Percentiles rank a stretch among this genome's conserved stretches.
Conservation (phyloP, 495 filamentous ascomycete species). For the Clavariopsis aquatica region DNA sequence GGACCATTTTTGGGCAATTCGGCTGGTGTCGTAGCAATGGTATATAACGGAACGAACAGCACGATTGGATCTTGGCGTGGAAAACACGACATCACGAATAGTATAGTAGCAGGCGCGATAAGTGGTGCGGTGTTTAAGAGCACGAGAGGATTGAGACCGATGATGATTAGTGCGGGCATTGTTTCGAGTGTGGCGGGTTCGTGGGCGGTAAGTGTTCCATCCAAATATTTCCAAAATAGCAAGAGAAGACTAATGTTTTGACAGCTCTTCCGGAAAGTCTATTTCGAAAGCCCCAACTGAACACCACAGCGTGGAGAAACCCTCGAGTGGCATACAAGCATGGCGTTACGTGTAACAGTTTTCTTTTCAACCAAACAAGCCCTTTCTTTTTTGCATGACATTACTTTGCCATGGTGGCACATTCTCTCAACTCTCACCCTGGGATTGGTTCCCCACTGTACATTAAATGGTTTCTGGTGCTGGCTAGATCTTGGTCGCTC, state of each 20-base stretch:
- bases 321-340: no score
- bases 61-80: slow-evolving; percentile 80
- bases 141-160: slow-evolving; percentile 82
- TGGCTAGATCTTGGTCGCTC: neutral
- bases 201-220: slow-evolving; percentile 69
- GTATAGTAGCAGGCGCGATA: slow-evolving; percentile 76
- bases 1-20: slow-evolving; percentile 97
- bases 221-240: neutral
- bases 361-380: neutral
- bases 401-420: neutral
- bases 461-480: neutral
- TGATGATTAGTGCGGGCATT: slow-evolving; percentile 88
- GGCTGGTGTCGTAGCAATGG: slow-evolving; percentile 90
- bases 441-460: neutral
- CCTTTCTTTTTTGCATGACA: neutral
- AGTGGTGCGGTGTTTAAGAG: slow-evolving; percentile 96
- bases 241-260: slow-evolving; percentile 2
- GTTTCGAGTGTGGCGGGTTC: slow-evolving; percentile 79
- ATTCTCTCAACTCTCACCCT: slow-evolving; percentile 11
- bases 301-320: no score
- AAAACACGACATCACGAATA: slow-evolving; percentile 89
- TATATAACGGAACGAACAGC: slow-evolving; percentile 93
- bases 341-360: no score
- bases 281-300: slow-evolving; percentile 14
- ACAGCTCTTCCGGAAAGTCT: slow-evolving; percentile 24